phyloP scores from a whole-genome alignment of 2,329 filamentous ascomycete species.

The Pseudogymnoascus sp. region DNA sequence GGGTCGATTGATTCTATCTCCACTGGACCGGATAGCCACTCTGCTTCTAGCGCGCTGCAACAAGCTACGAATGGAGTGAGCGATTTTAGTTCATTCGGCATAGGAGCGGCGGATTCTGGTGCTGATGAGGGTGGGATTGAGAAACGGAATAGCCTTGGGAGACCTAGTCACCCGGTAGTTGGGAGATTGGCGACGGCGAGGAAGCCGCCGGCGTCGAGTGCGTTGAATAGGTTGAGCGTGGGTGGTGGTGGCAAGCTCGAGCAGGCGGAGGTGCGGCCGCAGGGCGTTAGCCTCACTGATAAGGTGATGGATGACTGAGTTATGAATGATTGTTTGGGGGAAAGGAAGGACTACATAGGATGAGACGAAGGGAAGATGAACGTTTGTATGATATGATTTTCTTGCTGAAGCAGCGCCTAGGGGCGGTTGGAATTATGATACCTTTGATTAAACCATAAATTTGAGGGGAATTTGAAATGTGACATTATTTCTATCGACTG shows the following conservation, averaged over 20 bases:
- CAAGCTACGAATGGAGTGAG: conserved; percentile 20
- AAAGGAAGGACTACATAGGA: neutral
- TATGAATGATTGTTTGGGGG: neutral
- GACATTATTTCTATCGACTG: neutral
- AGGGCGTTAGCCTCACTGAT: conserved; percentile 62
- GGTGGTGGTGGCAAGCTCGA: conserved; percentile 29
- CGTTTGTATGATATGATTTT: conserved; percentile 6
- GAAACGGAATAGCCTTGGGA: conserved; percentile 60
- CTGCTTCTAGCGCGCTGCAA: conserved; percentile 10
- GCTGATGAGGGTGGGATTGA: conserved; percentile 33
- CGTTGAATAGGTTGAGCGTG: conserved; percentile 25
- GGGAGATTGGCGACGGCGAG: conserved; percentile 38
- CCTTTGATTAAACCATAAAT: conserved; percentile 2
- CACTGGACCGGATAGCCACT: neutral
- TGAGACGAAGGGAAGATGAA: neutral
- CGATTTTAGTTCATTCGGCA: neutral
- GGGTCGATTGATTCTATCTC: conserved; percentile 13
- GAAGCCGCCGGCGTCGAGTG: conserved; percentile 26
- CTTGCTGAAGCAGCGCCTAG: neutral
- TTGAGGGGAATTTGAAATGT: neutral
- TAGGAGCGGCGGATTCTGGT: neutral
- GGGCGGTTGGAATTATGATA: conserved; percentile 5
- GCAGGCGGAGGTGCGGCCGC: conserved; percentile 31
- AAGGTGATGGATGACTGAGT: conserved; percentile 68
- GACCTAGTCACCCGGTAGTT: conserved; percentile 42